Evolutionary conservation across 2,329 filamentous ascomycete species (phyloP).

Genomic region (Ophiocordyceps robertsii): DNA sequence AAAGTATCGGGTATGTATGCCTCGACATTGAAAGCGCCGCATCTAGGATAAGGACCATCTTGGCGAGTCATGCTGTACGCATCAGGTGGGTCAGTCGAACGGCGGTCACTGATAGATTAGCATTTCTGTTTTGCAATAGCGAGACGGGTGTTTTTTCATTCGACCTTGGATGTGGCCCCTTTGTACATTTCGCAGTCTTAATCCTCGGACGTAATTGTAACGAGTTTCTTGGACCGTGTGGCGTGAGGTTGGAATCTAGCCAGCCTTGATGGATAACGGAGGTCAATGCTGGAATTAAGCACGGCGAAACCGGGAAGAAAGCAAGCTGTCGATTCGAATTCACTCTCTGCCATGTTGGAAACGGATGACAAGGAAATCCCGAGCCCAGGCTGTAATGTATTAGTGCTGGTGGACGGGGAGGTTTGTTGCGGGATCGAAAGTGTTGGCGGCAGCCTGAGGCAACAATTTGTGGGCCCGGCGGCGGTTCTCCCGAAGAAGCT

Average conservation of each 20-base stretch:
- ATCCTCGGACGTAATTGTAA: conserved; percentile 1
- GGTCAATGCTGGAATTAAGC: too few relatives aligned
- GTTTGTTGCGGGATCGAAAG: too few relatives aligned
- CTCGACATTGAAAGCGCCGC: conserved; percentile 2
- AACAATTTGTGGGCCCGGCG: not conserved
- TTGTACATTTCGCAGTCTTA: conserved; percentile 7
- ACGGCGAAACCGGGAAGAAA: too few relatives aligned
- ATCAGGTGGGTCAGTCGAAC: conserved; percentile 3
- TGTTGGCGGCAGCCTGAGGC: conserved; percentile 1
- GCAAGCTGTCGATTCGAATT: too few relatives aligned
- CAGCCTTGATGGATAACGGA: too few relatives aligned
- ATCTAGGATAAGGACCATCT: conserved; percentile 5
- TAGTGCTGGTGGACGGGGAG: too few relatives aligned
- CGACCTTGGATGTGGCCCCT: conserved; percentile 1
- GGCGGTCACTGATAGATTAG: conserved; percentile 5
- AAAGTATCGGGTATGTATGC: conserved; percentile 2
- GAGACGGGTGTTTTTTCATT: conserved; percentile 4
- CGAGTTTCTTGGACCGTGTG: not conserved
- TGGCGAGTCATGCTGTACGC: conserved; percentile 4
- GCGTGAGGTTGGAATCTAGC: not conserved
- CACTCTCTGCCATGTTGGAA: too few relatives aligned
- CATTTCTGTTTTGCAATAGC: conserved; percentile 6
- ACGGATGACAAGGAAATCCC: too few relatives aligned
- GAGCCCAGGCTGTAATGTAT: too few relatives aligned
- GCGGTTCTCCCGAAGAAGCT: not conserved